Evolutionary conservation across 345 rosid species (phyloP).

Genomic region (thale cress (Arabidopsis thaliana)): TAIR10.1 NC_003074.8:15514501-15515000

Average conservation of each 20-base stretch:
- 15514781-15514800: constrained; percentile 91
- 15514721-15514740: constrained; percentile 13
- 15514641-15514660: constrained; percentile 85
- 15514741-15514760: constrained; percentile 58
- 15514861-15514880: constrained; percentile 63
- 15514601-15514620: constrained; percentile 69
- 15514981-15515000: constrained; percentile 9
- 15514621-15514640: constrained; percentile 74
- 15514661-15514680: constrained; percentile 69
- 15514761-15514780: constrained; percentile 85
- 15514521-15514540: constrained; percentile 79
- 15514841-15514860: constrained; percentile 57
- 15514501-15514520: constrained; percentile 69
- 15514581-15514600: constrained; percentile 90
- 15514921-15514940: constrained; percentile 90
- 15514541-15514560: constrained; percentile 83
- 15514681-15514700: not conserved
- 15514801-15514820: constrained; percentile 80
- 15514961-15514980: constrained; percentile 65
- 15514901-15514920: constrained; percentile 92
- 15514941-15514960: constrained; percentile 89
- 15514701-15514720: not conserved
- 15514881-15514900: constrained; percentile 80
- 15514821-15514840: constrained; percentile 86
- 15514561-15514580: constrained; percentile 98